Evolutionary conservation across 1,284 basidiomycete species (phyloP), one percentile per base, ranked within the genome.

Genomic region (Boletus coffeatus): DNA sequence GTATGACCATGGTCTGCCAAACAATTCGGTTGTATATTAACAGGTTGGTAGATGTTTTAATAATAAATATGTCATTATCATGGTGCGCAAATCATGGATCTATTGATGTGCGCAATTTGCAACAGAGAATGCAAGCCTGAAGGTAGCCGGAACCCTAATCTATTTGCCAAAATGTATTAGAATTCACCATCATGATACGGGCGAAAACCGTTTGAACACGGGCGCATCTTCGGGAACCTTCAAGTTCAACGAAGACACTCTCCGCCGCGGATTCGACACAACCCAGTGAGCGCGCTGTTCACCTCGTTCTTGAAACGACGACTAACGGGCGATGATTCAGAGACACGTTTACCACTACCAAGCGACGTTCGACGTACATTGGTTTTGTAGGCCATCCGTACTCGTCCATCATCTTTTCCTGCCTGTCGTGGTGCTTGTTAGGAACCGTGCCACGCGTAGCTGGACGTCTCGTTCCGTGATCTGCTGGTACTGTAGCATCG

Each of bases 381-480:
- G n/a, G 67, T 68, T 21, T 73, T 70, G 67, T 76, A 83, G 6
- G 76, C 87, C 87, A 89, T 1, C 73, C 73, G 69, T 77, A 84
- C 60, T 83, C 77, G 14, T 64, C 69, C 69, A 82, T 68, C 78
- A 83, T 82, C 65, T 70, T 78, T 58, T 86, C 85, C 68, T 79
- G 77, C 55, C 73, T 13, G 62, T 58, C 9, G 63, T 63, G 52
- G 81, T 74, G 1, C 75, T 68, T 10, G 73, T 68, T 53, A 89
- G 71, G 67, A 85, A 88, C 59, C 74, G 75, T 9, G 84, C 85
- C 7, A 83, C 75, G 2, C 83, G 80, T 25, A 83, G 68, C 71
- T 83, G 80, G 0, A 78, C 70, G 50, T 85, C 83, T 41, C 77
- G 78, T 16, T 79, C 72, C 52, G 75, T 56, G 58, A 73, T 79